phyloP scores from a whole-genome alignment of 2,329 filamentous ascomycete genomes.

The Dactylellina haptotyla region DNA sequence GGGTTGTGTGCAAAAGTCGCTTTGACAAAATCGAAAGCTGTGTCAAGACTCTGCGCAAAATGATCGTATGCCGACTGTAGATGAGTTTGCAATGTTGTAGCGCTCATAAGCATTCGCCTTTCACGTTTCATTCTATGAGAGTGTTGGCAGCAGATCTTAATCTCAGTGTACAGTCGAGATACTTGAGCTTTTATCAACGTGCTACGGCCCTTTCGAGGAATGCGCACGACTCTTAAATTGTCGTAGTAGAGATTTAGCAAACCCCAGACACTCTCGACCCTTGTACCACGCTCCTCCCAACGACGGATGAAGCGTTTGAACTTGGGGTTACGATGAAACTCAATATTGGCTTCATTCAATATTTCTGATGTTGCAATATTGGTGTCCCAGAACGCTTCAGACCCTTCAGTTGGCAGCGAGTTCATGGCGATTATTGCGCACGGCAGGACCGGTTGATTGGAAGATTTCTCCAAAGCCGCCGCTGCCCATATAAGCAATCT shows the following conservation, averaged over 20 bases:
- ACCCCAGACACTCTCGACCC: conserved; percentile 64
- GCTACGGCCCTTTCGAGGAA: conserved; percentile 63
- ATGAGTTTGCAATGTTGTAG: conserved; percentile 65
- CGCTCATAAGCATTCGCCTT: conserved; percentile 65
- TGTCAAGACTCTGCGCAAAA: conserved; percentile 63
- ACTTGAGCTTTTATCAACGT: conserved; percentile 67
- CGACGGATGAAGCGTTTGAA: conserved; percentile 62
- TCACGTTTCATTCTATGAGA: conserved; percentile 63
- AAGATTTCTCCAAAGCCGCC: conserved; percentile 66
- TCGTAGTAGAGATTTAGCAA: conserved; percentile 67
- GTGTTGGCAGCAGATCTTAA: conserved; percentile 62
- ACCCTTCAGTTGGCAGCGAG: conserved; percentile 61
- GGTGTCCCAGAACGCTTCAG: conserved; percentile 64
- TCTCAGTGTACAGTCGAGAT: conserved; percentile 63
- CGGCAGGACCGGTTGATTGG: conserved; percentile 68
- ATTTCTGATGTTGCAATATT: conserved; percentile 62
- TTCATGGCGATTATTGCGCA: conserved; percentile 69
- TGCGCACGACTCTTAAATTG: conserved; percentile 65
- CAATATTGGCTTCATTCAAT: conserved; percentile 59
- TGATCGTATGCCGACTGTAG: conserved; percentile 67
- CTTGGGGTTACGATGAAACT: conserved; percentile 60
- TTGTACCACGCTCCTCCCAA: conserved; percentile 63
- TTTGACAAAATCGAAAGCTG: conserved; percentile 67
- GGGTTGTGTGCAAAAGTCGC: conserved; percentile 64
- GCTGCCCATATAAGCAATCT: conserved; percentile 66